Evolutionary conservation across 176 grass and related monocot species (phyloP).

Genomic region (Alloteropsis semialata): DNA sequence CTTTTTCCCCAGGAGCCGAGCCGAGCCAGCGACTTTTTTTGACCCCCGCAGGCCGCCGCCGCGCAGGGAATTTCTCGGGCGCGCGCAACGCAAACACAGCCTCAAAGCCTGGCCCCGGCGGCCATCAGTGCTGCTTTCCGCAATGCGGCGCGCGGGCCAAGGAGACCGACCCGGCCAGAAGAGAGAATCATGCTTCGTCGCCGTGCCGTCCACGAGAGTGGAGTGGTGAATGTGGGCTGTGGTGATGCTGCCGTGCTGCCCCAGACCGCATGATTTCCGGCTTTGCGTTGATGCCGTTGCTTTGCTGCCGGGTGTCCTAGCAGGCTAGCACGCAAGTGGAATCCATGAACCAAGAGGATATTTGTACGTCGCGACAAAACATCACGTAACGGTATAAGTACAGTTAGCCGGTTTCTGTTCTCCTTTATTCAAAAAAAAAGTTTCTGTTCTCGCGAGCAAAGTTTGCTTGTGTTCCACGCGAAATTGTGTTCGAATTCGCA

Average conservation of each 20-base stretch:
- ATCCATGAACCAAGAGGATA: not conserved
- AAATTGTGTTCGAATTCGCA: not conserved
- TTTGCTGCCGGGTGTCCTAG: no score
- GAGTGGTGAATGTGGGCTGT: not conserved
- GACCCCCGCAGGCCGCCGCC: no score
- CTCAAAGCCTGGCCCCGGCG: not conserved
- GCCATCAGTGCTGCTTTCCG: conserved; percentile 13
- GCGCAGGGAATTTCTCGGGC: conserved; percentile 17
- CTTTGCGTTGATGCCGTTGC: not conserved
- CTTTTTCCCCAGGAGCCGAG: not conserved
- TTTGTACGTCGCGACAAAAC: not conserved
- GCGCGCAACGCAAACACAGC: not conserved
- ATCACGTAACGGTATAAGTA: no score
- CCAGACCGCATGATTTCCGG: not conserved
- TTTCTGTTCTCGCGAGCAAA: not conserved
- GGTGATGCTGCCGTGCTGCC: not conserved
- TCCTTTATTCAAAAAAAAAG: no score
- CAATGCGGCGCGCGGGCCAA: conserved; percentile 11
- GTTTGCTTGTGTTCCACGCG: not conserved
- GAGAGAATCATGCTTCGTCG: not conserved
- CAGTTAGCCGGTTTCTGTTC: not conserved
- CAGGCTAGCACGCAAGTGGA: not conserved
- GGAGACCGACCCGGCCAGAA: not conserved
- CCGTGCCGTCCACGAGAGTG: not conserved
- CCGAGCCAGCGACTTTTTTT: not conserved